Percentiles rank a stretch among this genome's conserved stretches.
These are phyloP conservation scores for Rhizomucor miehei DNA, from an alignment of 371 early-diverging fungal species.

Conservation along the genomic window DNA sequence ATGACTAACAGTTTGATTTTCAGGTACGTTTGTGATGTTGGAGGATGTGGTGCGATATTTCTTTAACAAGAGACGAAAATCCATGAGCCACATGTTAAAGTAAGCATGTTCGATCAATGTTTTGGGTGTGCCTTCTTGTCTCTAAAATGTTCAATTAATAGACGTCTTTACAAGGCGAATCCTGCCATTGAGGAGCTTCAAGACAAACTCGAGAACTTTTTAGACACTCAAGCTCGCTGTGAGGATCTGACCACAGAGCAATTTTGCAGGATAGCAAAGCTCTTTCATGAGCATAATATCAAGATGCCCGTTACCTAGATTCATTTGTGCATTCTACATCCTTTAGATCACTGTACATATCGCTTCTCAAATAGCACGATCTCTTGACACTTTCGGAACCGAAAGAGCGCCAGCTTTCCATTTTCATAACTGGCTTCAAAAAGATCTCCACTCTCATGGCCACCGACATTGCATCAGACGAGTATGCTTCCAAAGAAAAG, in stretches of 20 bases:
- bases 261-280: not conserved
- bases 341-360: too few species aligned
- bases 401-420: too few species aligned
- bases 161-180: not conserved
- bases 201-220: not conserved
- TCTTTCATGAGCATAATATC: not conserved
- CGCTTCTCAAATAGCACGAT: too few species aligned
- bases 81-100: slow-evolving; percentile 63
- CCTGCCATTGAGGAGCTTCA: not conserved
- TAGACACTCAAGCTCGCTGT: not conserved
- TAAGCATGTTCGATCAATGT: slow-evolving; percentile 9
- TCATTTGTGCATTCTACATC: too few species aligned
- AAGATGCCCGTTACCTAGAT: too few species aligned
- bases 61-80: slow-evolving; percentile 75
- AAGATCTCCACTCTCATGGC: too few species aligned
- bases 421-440: too few species aligned
- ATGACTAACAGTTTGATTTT: not conserved
- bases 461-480: too few species aligned
- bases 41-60: slow-evolving; percentile 66
- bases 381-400: too few species aligned
- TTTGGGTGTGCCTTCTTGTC: too few species aligned
- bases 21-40: slow-evolving; percentile 30
- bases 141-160: too few species aligned
- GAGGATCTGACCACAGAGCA: not conserved
- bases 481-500: too few species aligned